These are phyloP conservation scores for Corylus avellana DNA, from an alignment of 306 rosid species.

Conservation along the genomic window DNA sequence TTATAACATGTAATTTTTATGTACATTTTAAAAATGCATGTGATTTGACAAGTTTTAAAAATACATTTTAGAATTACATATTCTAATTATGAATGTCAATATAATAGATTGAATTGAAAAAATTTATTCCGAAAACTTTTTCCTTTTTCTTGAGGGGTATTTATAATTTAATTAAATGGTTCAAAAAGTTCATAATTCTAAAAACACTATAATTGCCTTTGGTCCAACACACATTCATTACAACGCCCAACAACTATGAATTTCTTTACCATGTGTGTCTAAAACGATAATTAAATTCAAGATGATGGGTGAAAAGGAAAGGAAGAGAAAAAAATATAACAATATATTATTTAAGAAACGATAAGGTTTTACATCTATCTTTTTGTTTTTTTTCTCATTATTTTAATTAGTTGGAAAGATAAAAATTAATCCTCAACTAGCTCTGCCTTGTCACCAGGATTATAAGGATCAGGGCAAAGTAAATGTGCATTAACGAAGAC, in stretches of 20 bases:
- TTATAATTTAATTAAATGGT: background rate
- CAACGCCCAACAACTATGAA: background rate
- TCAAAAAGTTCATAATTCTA: background rate
- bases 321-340: background rate
- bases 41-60: no score
- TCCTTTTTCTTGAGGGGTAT: background rate
- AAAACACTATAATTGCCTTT: background rate
- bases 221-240: background rate
- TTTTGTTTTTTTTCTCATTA: no score
- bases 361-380: no score
- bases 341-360: no score
- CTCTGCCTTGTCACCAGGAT: background rate
- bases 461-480: background rate
- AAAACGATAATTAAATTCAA: background rate
- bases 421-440: background rate
- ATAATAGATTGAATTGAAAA: no score
- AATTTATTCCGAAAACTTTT: background rate
- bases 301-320: background rate
- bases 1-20: no score
- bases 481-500: background rate
- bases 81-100: no score
- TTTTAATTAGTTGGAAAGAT: no score
- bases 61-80: no score
- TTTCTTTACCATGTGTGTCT: background rate
- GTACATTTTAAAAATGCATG: no score